A percentile compares a stretch with the other conserved stretches of the same genome.
These are phyloP conservation scores for Saksenaea vasiformis DNA, from an alignment of 371 early-diverging fungal species.

Conservation along the genomic window DNA sequence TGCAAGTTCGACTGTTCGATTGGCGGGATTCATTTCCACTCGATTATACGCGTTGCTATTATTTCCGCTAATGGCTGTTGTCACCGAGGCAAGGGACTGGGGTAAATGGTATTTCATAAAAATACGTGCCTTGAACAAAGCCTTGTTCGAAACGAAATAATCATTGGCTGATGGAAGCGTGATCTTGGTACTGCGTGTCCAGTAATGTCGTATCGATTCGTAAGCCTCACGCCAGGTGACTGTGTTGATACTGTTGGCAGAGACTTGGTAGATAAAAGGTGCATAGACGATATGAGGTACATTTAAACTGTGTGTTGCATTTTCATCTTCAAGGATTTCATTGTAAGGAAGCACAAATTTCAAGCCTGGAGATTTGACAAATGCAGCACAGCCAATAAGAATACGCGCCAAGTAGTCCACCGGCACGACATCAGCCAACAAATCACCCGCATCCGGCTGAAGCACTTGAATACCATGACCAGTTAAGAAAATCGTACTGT, in stretches of 20 bases:
- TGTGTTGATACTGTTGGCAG: conserved; percentile 27
- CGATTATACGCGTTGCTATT: conserved; percentile 4
- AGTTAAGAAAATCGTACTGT: conserved; percentile 37
- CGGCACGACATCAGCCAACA: conserved; percentile 56
- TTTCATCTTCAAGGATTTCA: conserved; percentile 31
- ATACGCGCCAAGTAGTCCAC: conserved; percentile 51
- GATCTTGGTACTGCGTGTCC: conserved; percentile 42
- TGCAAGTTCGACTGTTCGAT: conserved; percentile 37
- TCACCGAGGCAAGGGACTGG: conserved; percentile 33
- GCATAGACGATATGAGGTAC: conserved; percentile 36
- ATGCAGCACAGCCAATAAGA: conserved; percentile 34
- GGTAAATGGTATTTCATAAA: conserved; percentile 46
- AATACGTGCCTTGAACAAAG: conserved; percentile 38
- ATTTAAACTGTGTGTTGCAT: conserved; percentile 19
- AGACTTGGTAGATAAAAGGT: conserved; percentile 45
- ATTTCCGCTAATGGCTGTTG: conserved; percentile 21
- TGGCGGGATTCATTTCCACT: conserved; percentile 18
- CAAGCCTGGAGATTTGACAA: conserved; percentile 32
- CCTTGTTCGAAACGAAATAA: conserved; percentile 41
- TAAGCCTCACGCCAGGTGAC: conserved; percentile 38
- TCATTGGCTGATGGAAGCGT: conserved; percentile 33
- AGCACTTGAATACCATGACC: conserved; percentile 44
- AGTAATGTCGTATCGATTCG: conserved; percentile 38
- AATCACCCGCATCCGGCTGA: conserved; percentile 37
- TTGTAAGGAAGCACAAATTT: conserved; percentile 48